phyloP scores from a whole-genome alignment of 164 flowering plant species.

The Cinnamomum chago region DNA sequence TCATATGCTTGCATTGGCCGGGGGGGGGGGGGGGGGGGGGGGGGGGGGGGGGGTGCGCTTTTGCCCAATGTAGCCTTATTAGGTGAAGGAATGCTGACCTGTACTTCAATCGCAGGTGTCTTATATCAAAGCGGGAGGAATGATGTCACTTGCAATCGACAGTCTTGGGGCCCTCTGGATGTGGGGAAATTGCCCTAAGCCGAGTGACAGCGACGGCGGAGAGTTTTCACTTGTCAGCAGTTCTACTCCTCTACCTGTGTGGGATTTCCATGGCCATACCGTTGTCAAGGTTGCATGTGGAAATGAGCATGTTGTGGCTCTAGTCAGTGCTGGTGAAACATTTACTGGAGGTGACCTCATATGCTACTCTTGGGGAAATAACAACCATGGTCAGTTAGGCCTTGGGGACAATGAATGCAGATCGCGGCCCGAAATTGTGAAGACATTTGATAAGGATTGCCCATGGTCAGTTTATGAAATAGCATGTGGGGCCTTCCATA shows the following conservation, averaged over 20 bases:
- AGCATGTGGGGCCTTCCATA: conserved; percentile 86
- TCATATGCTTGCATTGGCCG: not conserved
- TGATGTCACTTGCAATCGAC: conserved; percentile 91
- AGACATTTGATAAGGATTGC: conserved; percentile 42
- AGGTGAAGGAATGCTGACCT: not conserved
- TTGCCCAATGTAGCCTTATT: not conserved
- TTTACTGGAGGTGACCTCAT: conserved; percentile 48
- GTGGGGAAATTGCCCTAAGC: conserved; percentile 81
- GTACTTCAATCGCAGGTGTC: conserved; percentile 35
- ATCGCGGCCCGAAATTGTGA: conserved; percentile 45
- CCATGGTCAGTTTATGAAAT: conserved; percentile 56
- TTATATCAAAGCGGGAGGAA: conserved; percentile 78
- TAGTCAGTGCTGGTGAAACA: conserved; percentile 68
- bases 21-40: no score
- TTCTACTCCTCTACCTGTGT: conserved; percentile 53
- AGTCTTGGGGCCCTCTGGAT: conserved; percentile 78
- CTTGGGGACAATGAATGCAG: conserved; percentile 64
- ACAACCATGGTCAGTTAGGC: conserved; percentile 81
- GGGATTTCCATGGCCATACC: conserved; percentile 70
- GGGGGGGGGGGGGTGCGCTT: no score
- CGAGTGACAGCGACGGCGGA: conserved; percentile 24
- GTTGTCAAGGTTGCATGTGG: conserved; percentile 96
- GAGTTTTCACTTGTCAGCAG: conserved; percentile 41
- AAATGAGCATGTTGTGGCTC: conserved; percentile 80
- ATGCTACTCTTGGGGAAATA: conserved; percentile 83